Evolutionary conservation across 2,329 filamentous ascomycete species (phyloP), one percentile per base, ranked within the genome.

Genomic region (Colletotrichum sp.): DNA sequence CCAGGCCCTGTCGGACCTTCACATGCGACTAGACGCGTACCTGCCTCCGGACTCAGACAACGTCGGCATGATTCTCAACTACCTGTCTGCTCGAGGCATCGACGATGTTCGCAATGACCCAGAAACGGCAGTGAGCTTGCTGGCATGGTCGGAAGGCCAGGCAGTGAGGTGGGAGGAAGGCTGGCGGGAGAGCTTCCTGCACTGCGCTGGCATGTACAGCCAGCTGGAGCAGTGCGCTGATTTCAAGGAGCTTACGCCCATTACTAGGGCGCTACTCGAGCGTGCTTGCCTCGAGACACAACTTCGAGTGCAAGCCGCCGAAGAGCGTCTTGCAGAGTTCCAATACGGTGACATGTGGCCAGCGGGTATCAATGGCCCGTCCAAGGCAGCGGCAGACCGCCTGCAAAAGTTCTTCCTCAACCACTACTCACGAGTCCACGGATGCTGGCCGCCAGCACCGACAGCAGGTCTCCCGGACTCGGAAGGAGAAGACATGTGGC

Each of bases 181-280:
- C 2, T 95, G 93, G 88, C 87, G 90, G 18, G 93, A 94, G 81
- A 89, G 89, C 30, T 95, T 94, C 79, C 86, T 92, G 8, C 93
- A 95, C 80, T 91, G 91, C 77, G 90, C 90, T 5, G 93, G 93
- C 30, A 91, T 94, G 89, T 92, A 89, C 80, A 86, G 81, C 60
- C 85, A 83, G 28, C 82, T 92, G n/a, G 89, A 92, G 76, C 78
- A 79, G 6, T 87, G 86, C 26, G 83, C 88, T 13, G 92, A 93
- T 78, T 94, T 90, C 82, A 88, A 87, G 73, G 83, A 86, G 63
- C 83, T 94, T 28, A 91, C 92, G 2, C 88, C 91, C 2, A 90
- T 93, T 65, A 93, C 93, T 0, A 89, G 90, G 15, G 90, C 92
- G 0, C 88, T 94, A 5, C 85, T 94, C 0, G 92, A 93, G 60